Evolutionary conservation across 306 rosid species (phyloP).

Genomic region (Cicer judaicum): DNA sequence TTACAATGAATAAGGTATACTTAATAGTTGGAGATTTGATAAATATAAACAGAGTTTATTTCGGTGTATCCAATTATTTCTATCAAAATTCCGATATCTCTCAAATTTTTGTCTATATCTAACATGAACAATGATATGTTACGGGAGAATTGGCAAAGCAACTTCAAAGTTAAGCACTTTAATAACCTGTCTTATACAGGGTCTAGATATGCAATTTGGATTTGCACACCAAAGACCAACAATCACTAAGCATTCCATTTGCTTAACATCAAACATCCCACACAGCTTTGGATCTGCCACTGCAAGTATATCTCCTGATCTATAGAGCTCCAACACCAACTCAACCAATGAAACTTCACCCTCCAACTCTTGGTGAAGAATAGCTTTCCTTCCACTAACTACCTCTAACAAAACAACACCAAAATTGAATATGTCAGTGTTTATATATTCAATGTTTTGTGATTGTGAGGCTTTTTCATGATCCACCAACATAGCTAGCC

Average conservation of each 20-base stretch:
- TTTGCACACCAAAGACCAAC: constrained; percentile 47
- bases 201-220: constrained; percentile 37
- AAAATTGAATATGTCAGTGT: constrained; percentile 47
- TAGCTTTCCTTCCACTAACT: constrained; percentile 46
- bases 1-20: too few species aligned
- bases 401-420: constrained; percentile 48
- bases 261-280: constrained; percentile 40
- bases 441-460: constrained; percentile 42
- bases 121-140: too few species aligned
- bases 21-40: too few species aligned
- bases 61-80: too few species aligned
- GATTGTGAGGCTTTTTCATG: constrained; percentile 42
- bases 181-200: constrained; percentile 38
- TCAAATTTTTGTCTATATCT: too few species aligned
- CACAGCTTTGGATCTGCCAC: constrained; percentile 43
- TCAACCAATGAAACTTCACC: constrained; percentile 37
- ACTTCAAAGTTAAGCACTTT: constrained; percentile 46
- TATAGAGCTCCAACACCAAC: constrained; percentile 56
- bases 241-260: constrained; percentile 40
- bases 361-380: constrained; percentile 5
- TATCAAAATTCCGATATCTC: too few species aligned
- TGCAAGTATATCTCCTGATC: constrained; percentile 18
- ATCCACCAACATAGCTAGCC: constrained; percentile 58
- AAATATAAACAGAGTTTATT: too few species aligned
- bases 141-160: constrained; percentile 44